phyloP scores from a whole-genome alignment of 148 eudicot species.

The Agrostemma githago region DNA sequence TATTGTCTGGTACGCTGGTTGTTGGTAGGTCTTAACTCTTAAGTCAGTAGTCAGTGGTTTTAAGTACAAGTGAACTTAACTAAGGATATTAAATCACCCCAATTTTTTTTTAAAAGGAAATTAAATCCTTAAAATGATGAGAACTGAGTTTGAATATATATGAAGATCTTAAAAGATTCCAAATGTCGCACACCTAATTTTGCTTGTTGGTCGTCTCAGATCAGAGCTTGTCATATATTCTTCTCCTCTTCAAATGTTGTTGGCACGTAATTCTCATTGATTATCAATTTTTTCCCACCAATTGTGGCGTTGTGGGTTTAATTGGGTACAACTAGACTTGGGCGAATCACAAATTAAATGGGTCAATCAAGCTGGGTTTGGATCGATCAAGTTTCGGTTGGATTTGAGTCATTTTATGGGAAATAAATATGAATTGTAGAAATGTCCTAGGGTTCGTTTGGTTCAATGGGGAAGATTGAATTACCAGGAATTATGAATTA shows the following conservation, averaged over 20 bases:
- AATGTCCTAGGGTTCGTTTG: no score
- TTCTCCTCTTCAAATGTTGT: constrained; percentile 12
- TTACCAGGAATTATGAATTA: no score
- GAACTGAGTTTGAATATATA: not conserved
- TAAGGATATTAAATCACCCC: no score
- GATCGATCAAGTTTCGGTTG: no score
- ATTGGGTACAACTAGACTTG: no score
- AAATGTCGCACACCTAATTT: constrained; percentile 5
- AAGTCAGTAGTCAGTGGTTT: not conserved
- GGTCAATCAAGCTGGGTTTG: no score
- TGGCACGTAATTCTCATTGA: constrained; percentile 10
- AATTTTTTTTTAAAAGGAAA: not conserved
- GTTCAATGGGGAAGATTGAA: no score
- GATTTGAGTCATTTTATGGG: no score
- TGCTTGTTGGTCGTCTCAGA: constrained; percentile 4
- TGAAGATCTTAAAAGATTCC: constrained; percentile 15
- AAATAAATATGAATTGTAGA: no score
- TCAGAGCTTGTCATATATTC: not conserved
- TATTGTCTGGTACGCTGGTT: constrained; percentile 1
- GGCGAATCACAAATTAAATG: no score
- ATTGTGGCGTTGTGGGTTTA: not conserved
- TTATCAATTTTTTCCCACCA: not conserved
- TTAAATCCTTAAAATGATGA: not conserved
- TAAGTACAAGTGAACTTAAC: not conserved
- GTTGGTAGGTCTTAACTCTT: constrained; percentile 7